Evolutionary conservation across 306 rosid genomes (phyloP).

Genomic region (Dalbergia oliveri): DNA sequence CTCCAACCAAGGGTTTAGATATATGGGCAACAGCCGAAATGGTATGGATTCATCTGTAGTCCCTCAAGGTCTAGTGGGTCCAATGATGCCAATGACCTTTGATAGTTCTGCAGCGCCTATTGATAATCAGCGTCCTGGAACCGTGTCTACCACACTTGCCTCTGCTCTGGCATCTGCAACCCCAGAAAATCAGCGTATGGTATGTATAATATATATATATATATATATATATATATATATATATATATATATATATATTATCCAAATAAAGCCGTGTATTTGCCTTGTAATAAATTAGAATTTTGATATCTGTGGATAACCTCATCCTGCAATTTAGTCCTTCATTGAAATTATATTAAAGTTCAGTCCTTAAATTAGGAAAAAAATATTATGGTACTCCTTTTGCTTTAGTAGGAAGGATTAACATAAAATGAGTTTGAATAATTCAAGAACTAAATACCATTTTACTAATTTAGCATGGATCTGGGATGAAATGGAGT

Average conservation of each 20-base stretch:
- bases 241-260: too few species aligned
- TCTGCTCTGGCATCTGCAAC: constrained; percentile 87
- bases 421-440: constrained; percentile 15
- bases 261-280: neutral
- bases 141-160: constrained; percentile 71
- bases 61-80: constrained; percentile 64
- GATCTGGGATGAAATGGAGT: neutral
- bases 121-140: constrained; percentile 60
- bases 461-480: neutral
- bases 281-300: neutral
- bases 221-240: too few species aligned
- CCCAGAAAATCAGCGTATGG: constrained; percentile 78
- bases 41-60: constrained; percentile 61
- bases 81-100: constrained; percentile 67
- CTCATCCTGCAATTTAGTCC: neutral
- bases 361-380: neutral
- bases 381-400: neutral
- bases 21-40: constrained; percentile 65
- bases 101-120: constrained; percentile 57
- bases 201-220: constrained; percentile 24
- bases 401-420: neutral
- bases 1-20: constrained; percentile 77
- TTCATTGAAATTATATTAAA: neutral
- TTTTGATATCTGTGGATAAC: neutral
- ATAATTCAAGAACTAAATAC: neutral